These are phyloP conservation scores for Thelonectria olida DNA, from an alignment of 2,329 filamentous ascomycete species.

Conservation along the genomic window DNA sequence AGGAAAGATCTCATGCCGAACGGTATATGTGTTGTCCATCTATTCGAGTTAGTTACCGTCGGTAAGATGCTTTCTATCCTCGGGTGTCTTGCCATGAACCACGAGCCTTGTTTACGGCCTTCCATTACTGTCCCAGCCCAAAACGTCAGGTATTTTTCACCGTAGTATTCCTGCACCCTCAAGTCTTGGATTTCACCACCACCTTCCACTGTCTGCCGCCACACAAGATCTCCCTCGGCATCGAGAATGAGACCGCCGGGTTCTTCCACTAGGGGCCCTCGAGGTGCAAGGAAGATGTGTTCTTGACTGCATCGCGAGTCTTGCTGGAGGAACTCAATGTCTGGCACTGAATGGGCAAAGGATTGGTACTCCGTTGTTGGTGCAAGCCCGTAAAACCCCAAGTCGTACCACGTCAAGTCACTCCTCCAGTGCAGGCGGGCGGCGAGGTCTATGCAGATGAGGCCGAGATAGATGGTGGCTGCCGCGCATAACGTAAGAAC, in stretches of 20 bases:
- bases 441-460: not conserved
- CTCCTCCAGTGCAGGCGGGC: not conserved
- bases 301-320: constrained; percentile 2
- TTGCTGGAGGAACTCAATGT: not conserved
- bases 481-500: not conserved
- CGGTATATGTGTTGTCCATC: constrained; percentile 6
- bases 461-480: not conserved
- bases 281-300: not conserved
- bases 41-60: not conserved
- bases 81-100: constrained; percentile 11
- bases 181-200: constrained; percentile 3
- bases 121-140: not conserved
- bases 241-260: not conserved
- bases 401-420: constrained; percentile 4
- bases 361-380: not conserved
- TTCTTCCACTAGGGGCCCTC: not conserved
- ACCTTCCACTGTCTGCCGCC: not conserved
- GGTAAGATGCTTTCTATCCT: not conserved
- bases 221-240: not conserved
- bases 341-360: not conserved
- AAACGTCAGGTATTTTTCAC: not conserved
- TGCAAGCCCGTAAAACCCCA: not conserved
- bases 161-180: constrained; percentile 1
- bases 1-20: not conserved
- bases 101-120: constrained; percentile 7